Percentiles rank a stretch among this genome's conserved stretches.
phyloP scores from a whole-genome alignment of 139 green algal genomes.

The Picochlorum sp. region DNA sequence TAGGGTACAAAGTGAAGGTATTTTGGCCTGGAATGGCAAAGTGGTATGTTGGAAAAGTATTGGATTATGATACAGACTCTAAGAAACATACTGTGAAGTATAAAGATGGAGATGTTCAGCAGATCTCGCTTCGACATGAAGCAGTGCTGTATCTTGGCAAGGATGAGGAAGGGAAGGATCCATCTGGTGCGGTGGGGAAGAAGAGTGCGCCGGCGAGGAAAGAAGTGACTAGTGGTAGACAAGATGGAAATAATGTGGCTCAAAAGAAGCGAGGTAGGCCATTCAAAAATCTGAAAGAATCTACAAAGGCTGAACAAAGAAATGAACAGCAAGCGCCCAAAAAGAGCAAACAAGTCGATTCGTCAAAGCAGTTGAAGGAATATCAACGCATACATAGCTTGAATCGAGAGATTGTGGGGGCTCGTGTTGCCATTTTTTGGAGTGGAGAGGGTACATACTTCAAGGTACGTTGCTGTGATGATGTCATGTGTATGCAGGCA shows the following conservation, averaged over 20 bases:
- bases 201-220: background rate
- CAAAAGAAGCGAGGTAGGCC: background rate
- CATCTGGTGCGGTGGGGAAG: background rate
- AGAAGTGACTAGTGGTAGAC: background rate
- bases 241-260: background rate
- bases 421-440: constrained; percentile 34
- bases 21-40: constrained; percentile 58
- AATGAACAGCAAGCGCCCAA: too few relatives aligned
- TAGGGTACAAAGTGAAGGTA: constrained; percentile 32
- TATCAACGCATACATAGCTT: background rate
- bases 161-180: constrained; percentile 4
- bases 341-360: too few relatives aligned
- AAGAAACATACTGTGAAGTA: constrained; percentile 42
- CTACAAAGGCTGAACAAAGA: too few relatives aligned
- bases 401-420: constrained; percentile 14
- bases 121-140: constrained; percentile 40
- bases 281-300: too few relatives aligned
- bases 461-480: constrained; percentile 17
- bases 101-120: constrained; percentile 48
- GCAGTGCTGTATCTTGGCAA: constrained; percentile 35
- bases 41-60: constrained; percentile 49
- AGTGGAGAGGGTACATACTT: constrained; percentile 27
- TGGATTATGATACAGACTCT: constrained; percentile 31
- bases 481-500: background rate
- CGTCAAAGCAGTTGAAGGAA: background rate